Evolutionary conservation across 2,329 filamentous ascomycete species (phyloP).

Genomic region (Xylariales sp.): DNA sequence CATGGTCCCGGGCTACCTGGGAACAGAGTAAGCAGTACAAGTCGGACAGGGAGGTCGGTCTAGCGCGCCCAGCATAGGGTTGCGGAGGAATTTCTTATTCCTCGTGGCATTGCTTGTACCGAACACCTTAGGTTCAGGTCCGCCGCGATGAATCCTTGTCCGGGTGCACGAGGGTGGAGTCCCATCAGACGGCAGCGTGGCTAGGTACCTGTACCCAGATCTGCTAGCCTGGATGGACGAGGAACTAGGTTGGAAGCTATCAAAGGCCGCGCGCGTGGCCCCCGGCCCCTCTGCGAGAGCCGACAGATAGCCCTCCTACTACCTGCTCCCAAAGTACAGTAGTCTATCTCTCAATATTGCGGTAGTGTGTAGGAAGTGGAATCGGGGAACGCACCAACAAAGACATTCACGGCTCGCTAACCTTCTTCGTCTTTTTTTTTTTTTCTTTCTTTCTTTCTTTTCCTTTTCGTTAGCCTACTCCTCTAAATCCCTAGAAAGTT

Average conservation of each 20-base stretch:
- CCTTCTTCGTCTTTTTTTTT: too few species aligned
- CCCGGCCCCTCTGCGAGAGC: too few species aligned
- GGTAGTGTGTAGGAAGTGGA: too few species aligned
- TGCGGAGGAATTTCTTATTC: slow-evolving; percentile 3
- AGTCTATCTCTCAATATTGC: too few species aligned
- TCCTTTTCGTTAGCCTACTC: too few species aligned
- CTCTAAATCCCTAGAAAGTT: too few species aligned
- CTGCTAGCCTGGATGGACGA: neutral
- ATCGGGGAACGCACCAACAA: too few species aligned
- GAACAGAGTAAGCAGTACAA: slow-evolving; percentile 5
- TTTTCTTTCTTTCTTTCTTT: too few species aligned
- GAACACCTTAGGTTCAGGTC: slow-evolving; percentile 4
- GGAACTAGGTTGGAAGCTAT: neutral
- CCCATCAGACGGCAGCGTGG: slow-evolving; percentile 17
- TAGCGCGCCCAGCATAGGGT: slow-evolving; percentile 1
- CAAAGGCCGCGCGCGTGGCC: neutral
- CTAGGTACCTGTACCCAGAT: slow-evolving; percentile 16
- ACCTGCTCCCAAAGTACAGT: too few species aligned
- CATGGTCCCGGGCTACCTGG: slow-evolving; percentile 10
- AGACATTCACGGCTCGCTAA: too few species aligned
- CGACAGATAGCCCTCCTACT: too few species aligned
- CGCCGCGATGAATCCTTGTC: slow-evolving; percentile 7
- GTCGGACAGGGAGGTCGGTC: slow-evolving; percentile 1
- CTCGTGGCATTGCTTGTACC: slow-evolving; percentile 10
- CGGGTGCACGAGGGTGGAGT: slow-evolving; percentile 21